A percentile compares a stretch with the other conserved stretches of the same genome.
Conservation (phyloP, 306 rosid species). For the Alnus glutinosa region DNA sequence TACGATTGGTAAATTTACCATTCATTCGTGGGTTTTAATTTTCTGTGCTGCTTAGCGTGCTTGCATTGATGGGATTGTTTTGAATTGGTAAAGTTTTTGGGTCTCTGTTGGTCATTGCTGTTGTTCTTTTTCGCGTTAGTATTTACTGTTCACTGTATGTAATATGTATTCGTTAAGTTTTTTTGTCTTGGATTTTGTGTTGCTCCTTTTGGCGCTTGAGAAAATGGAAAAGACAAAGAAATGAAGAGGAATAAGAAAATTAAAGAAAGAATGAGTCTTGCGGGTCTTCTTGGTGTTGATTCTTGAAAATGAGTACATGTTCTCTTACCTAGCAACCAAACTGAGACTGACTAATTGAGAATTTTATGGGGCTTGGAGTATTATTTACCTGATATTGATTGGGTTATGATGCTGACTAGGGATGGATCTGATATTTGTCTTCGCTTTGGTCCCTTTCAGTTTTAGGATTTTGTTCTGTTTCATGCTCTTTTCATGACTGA, state of each 20-base stretch:
- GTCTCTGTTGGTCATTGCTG: background rate
- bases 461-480: slow-evolving; percentile 9
- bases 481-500: background rate
- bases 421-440: slow-evolving; percentile 19
- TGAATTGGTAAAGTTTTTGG: slow-evolving; percentile 4
- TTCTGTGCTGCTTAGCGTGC: background rate
- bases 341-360: background rate
- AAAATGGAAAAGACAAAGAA: slow-evolving; percentile 4
- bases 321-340: background rate
- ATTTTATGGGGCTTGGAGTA: slow-evolving; percentile 11
- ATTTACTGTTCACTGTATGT: slow-evolving; percentile 16
- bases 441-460: slow-evolving; percentile 18
- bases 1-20: slow-evolving; percentile 42
- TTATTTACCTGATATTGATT: background rate
- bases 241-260: slow-evolving; percentile 10
- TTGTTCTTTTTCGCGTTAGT: slow-evolving; percentile 19
- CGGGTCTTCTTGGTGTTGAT: background rate
- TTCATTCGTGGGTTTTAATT: slow-evolving; percentile 22
- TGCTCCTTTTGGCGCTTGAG: slow-evolving; percentile 22
- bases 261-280: background rate
- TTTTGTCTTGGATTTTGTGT: background rate
- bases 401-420: slow-evolving; percentile 10
- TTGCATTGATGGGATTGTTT: slow-evolving; percentile 29
- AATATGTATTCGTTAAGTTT: background rate
- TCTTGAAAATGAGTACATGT: slow-evolving; percentile 2